Percentiles rank a stretch among this genome's conserved stretches.
Conservation (phyloP, 345 rosid genomes). For the Hevea brasiliensis region DNA sequence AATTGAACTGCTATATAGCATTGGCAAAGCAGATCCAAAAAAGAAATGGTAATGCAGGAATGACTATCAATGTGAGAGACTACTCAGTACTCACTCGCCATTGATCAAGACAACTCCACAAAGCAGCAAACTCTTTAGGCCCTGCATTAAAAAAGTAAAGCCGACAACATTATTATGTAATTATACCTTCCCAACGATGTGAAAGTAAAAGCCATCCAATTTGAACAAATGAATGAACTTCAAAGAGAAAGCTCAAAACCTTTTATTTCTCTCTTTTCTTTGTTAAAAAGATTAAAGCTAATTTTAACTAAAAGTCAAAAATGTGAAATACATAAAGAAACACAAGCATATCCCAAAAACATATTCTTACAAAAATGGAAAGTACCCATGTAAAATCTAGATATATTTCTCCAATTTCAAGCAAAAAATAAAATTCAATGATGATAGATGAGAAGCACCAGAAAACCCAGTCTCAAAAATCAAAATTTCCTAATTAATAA, state of each 20-base stretch:
- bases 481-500: background rate
- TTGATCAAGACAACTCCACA: conserved; percentile 67
- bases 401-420: background rate
- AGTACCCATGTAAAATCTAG: background rate
- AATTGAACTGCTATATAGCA: too few species aligned
- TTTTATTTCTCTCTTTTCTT: background rate
- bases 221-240: conserved; percentile 1
- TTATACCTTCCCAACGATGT: background rate
- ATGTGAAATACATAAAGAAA: background rate
- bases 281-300: background rate
- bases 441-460: background rate
- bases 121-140: conserved; percentile 55
- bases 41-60: too few species aligned
- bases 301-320: background rate
- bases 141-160: conserved; percentile 37
- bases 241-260: conserved; percentile 3
- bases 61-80: too few species aligned
- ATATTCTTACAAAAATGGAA: background rate
- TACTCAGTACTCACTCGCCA: conserved; percentile 70
- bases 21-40: background rate
- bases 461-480: background rate
- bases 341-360: background rate
- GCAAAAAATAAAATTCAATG: background rate
- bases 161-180: background rate
- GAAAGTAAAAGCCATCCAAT: background rate